Evolutionary conservation across 139 green algal species (phyloP).

Genomic region (Closterium sp.): DNA sequence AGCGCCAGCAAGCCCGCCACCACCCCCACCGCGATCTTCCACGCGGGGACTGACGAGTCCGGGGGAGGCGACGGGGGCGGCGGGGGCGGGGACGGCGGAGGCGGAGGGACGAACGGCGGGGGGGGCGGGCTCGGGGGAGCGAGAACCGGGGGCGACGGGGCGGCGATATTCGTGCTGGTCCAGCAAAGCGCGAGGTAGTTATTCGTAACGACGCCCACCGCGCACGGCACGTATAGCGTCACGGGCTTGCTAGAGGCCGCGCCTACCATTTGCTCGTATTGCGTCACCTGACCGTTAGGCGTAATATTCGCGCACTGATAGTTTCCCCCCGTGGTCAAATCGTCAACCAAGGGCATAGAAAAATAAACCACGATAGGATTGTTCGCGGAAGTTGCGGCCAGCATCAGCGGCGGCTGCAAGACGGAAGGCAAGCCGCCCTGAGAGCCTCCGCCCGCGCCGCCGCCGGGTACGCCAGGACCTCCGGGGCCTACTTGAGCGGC

Average conservation of each 20-base stretch:
- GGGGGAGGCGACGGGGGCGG: neutral
- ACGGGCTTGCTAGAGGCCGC: neutral
- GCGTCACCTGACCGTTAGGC: neutral
- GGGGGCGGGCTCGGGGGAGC: neutral
- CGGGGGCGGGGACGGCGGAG: neutral
- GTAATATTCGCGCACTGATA: neutral
- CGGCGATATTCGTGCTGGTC: neutral
- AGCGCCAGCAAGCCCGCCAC: neutral
- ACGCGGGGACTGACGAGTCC: neutral
- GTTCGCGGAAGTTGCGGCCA: neutral
- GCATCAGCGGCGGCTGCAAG: neutral
- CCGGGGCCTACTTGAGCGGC: neutral
- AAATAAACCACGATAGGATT: neutral
- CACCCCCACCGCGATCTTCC: neutral
- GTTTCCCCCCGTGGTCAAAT: neutral
- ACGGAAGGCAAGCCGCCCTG: too few relatives aligned
- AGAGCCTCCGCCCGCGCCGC: neutral
- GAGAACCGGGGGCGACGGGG: neutral
- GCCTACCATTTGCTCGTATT: neutral
- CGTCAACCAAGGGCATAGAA: neutral
- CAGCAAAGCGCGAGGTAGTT: neutral
- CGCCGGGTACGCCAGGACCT: neutral
- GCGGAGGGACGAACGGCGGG: neutral
- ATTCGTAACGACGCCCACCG: neutral
- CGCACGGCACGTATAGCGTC: neutral